Conservation (phyloP, 768 basidiomycete genomes). For the Suillus subalutaceus region DNA sequence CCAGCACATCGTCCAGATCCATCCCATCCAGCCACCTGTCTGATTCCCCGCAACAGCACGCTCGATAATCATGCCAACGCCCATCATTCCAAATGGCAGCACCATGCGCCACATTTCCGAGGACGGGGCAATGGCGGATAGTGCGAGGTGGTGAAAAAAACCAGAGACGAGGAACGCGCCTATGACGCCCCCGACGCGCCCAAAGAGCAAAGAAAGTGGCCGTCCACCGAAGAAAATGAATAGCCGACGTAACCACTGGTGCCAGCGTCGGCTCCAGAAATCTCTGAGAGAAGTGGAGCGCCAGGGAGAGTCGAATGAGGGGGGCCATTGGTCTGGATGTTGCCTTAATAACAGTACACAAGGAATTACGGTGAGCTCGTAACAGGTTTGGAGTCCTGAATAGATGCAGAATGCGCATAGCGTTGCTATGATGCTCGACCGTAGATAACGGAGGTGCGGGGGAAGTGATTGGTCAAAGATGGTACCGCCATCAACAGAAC, state of each 20-base stretch:
- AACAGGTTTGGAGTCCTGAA: slow-evolving; percentile 41
- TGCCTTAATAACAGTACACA: slow-evolving; percentile 33
- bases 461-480: slow-evolving; percentile 38
- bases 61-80: slow-evolving; percentile 54
- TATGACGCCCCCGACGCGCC: slow-evolving; percentile 50
- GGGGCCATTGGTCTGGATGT: slow-evolving; percentile 36
- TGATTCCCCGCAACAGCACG: slow-evolving; percentile 27
- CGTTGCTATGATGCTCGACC: slow-evolving; percentile 48
- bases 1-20: slow-evolving; percentile 40
- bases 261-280: slow-evolving; percentile 44
- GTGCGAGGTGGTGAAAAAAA: slow-evolving; percentile 52
- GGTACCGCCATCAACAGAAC: slow-evolving; percentile 22
- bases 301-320: slow-evolving; percentile 37
- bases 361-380: slow-evolving; percentile 26
- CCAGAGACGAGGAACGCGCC: slow-evolving; percentile 62
- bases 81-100: slow-evolving; percentile 60
- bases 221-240: slow-evolving; percentile 36
- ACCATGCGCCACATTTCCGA: slow-evolving; percentile 44
- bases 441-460: slow-evolving; percentile 28
- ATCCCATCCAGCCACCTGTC: slow-evolving; percentile 34
- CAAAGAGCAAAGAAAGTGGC: slow-evolving; percentile 40
- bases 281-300: slow-evolving; percentile 37
- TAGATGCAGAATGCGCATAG: slow-evolving; percentile 49
- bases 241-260: slow-evolving; percentile 35
- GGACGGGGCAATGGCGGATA: slow-evolving; percentile 53